Evolutionary conservation across 2,329 filamentous ascomycete species (phyloP).

Genomic region (Cladosporium halotolerans): DNA sequence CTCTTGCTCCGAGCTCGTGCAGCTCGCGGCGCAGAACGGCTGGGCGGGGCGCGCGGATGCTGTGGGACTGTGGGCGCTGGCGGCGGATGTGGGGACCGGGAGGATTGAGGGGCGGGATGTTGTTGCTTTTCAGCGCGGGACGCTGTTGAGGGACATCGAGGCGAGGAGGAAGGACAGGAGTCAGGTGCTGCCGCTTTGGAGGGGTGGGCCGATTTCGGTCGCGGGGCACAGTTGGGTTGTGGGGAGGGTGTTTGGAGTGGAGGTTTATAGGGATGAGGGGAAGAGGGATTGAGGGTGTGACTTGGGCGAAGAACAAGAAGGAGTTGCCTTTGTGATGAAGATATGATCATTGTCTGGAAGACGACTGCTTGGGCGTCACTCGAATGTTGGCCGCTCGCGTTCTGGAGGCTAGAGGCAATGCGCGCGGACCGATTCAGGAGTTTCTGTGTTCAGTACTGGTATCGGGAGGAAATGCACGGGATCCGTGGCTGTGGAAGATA

Average conservation of each 20-base stretch:
- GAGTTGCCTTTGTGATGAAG: too few species aligned
- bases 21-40: slow-evolving; percentile 17
- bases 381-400: too few species aligned
- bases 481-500: too few species aligned
- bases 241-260: slow-evolving; percentile 27
- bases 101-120: slow-evolving; percentile 28
- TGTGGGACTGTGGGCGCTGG: slow-evolving; percentile 29
- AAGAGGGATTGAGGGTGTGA: slow-evolving; percentile 21
- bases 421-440: too few species aligned
- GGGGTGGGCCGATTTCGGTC: slow-evolving; percentile 31
- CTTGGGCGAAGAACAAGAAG: too few species aligned
- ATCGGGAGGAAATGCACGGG: too few species aligned
- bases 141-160: slow-evolving; percentile 25
- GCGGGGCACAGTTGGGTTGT: slow-evolving; percentile 31
- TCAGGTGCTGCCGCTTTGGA: slow-evolving; percentile 31
- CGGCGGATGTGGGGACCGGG: slow-evolving; percentile 27
- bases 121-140: slow-evolving; percentile 27
- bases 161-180: slow-evolving; percentile 25
- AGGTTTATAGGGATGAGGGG: slow-evolving; percentile 24
- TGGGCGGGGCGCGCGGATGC: slow-evolving; percentile 24
- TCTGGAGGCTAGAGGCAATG: too few species aligned
- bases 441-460: too few species aligned
- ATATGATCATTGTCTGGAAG: too few species aligned
- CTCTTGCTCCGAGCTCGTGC: slow-evolving; percentile 24
- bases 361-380: too few species aligned